Evolutionary conservation across 495 filamentous ascomycete genomes (phyloP).

Genomic region (Penicillium crystallinum): DNA sequence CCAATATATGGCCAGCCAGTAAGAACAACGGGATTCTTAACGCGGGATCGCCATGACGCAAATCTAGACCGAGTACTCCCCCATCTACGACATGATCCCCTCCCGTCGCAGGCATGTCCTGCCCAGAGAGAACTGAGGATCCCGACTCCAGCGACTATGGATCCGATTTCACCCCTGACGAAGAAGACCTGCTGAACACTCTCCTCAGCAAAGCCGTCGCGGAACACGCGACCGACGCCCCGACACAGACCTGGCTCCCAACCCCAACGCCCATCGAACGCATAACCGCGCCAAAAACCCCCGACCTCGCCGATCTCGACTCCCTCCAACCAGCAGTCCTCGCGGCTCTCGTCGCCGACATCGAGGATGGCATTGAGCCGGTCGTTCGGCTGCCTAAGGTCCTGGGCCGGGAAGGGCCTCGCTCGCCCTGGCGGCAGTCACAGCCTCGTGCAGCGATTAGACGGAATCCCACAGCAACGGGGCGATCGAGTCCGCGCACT

Average conservation of each 20-base stretch:
- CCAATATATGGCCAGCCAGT: neutral
- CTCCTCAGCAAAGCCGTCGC: slow-evolving; percentile 36
- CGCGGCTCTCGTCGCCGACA: slow-evolving; percentile 22
- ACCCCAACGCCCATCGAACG: slow-evolving; percentile 6
- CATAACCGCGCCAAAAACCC: slow-evolving; percentile 6
- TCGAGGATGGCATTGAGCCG: slow-evolving; percentile 35
- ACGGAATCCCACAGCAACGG: slow-evolving; percentile 3
- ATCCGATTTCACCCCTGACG: slow-evolving; percentile 63
- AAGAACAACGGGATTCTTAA: slow-evolving; percentile 2
- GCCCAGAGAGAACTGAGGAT: slow-evolving; percentile 19
- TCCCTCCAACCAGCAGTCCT: slow-evolving; percentile 10
- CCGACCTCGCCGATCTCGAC: slow-evolving; percentile 1
- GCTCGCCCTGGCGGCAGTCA: slow-evolving; percentile 30
- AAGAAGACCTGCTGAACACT: slow-evolving; percentile 48
- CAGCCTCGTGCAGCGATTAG: slow-evolving; percentile 8
- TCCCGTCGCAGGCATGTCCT: slow-evolving; percentile 38
- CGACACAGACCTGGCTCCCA: slow-evolving; percentile 5
- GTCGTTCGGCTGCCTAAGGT: slow-evolving; percentile 36
- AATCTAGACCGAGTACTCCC: neutral
- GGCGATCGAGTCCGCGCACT: slow-evolving; percentile 24
- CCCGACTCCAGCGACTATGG: slow-evolving; percentile 55
- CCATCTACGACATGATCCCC: slow-evolving; percentile 17
- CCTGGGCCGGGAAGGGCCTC: slow-evolving; percentile 36
- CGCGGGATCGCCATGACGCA: slow-evolving; percentile 2
- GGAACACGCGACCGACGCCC: slow-evolving; percentile 20